phyloP scores from a whole-genome alignment of 148 eudicot species.

The Rhododendron vialii region DNA sequence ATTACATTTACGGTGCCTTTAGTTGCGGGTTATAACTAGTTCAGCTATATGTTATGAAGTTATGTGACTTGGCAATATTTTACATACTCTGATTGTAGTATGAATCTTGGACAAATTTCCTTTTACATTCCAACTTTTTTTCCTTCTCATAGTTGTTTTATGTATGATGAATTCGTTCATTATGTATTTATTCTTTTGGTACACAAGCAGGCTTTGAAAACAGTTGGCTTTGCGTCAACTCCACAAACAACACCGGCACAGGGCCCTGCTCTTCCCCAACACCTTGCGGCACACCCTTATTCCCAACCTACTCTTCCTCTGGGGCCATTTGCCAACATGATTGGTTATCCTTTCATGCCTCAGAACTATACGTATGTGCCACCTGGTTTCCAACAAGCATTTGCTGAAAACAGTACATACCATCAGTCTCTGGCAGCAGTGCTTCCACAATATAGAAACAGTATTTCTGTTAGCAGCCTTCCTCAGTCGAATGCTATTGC shows the following conservation, averaged over 20 bases:
- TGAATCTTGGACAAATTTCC: background rate
- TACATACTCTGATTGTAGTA: background rate
- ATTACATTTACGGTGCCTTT: background rate
- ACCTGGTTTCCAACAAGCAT: constrained; percentile 74
- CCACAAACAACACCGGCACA: constrained; percentile 51
- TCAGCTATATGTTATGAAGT: background rate
- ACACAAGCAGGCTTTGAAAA: constrained; percentile 53
- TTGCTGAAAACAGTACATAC: constrained; percentile 48
- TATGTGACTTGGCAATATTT: background rate
- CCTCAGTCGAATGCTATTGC: constrained; percentile 79
- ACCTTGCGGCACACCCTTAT: constrained; percentile 66
- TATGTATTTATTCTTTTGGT: background rate
- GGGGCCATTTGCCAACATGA: constrained; percentile 78
- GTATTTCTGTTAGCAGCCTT: constrained; percentile 58
- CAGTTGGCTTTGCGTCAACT: constrained; percentile 45
- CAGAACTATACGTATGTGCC: constrained; percentile 78
- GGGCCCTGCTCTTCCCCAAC: constrained; percentile 72
- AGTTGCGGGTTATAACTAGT: background rate
- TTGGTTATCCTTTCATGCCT: constrained; percentile 67
- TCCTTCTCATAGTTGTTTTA: background rate
- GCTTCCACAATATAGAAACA: constrained; percentile 79
- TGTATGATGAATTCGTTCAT: background rate
- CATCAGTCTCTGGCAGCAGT: constrained; percentile 63
- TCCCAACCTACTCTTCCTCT: constrained; percentile 66
- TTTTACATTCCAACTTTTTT: background rate